Conservation (phyloP, 2,329 filamentous ascomycete species). For the Diplocarpon rosae region DNA sequence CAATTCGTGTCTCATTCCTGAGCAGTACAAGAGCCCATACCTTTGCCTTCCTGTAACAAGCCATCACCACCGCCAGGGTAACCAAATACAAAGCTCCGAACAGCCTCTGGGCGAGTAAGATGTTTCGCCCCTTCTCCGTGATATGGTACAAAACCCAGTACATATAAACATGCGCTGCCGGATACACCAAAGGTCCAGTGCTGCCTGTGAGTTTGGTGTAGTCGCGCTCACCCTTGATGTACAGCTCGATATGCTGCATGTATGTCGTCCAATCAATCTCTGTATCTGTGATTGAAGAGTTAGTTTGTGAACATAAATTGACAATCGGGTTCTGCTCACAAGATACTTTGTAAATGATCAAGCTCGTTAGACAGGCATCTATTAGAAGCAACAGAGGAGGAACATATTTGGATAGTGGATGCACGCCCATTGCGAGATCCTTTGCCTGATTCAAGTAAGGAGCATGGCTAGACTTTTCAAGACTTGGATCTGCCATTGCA, state of each 20-base stretch:
- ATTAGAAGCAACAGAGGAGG: constrained; percentile 17
- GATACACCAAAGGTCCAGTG: constrained; percentile 91
- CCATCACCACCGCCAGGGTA: constrained; percentile 66
- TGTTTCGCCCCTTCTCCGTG: constrained; percentile 65
- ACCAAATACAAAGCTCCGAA: constrained; percentile 73
- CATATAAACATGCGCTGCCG: constrained; percentile 84
- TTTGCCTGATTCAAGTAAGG: constrained; percentile 15
- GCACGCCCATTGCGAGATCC: constrained; percentile 19
- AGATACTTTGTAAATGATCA: constrained; percentile 23
- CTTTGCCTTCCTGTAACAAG: constrained; percentile 67
- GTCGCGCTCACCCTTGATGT: constrained; percentile 73
- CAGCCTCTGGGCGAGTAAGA: constrained; percentile 69
- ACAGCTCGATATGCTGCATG: constrained; percentile 83
- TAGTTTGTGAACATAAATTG: neutral
- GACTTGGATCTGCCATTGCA: constrained; percentile 2
- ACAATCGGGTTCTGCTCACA: constrained; percentile 14
- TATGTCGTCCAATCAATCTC: constrained; percentile 98
- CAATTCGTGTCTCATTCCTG: constrained; percentile 1
- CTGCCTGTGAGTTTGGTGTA: constrained; percentile 77
- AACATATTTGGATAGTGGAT: constrained; percentile 22
- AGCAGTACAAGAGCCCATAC: constrained; percentile 31
- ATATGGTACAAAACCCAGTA: constrained; percentile 71
- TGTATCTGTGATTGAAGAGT: constrained; percentile 50
- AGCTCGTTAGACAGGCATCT: constrained; percentile 23
- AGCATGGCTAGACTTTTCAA: constrained; percentile 5